phyloP scores from a whole-genome alignment of 2,329 filamentous ascomycete genomes.

The Ustilaginoidea virens region DNA sequence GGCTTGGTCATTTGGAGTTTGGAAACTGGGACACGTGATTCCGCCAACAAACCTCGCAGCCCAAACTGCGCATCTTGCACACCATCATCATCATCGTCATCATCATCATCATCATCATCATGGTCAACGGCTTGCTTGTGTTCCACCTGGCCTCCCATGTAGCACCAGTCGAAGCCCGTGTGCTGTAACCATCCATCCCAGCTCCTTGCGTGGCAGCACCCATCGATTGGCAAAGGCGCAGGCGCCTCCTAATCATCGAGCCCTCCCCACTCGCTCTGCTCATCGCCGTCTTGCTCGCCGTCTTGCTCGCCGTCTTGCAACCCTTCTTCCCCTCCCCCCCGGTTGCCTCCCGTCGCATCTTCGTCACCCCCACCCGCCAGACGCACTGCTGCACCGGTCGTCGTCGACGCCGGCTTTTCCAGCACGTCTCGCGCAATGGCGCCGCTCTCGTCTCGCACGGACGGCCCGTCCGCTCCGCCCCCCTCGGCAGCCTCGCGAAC shows the following conservation, averaged over 20 bases:
- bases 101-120: no score
- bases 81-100: no score
- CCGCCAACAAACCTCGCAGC: no score
- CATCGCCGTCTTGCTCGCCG: slow-evolving; percentile 8
- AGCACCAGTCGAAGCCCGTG: no score
- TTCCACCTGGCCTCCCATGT: no score
- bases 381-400: slow-evolving; percentile 16
- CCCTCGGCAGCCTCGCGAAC: slow-evolving; percentile 21
- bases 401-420: slow-evolving; percentile 22
- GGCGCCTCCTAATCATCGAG: slow-evolving; percentile 7
- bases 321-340: slow-evolving; percentile 7
- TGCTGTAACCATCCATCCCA: no score
- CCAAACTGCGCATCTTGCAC: no score
- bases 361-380: slow-evolving; percentile 10
- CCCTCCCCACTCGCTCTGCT: slow-evolving; percentile 7
- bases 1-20: no score
- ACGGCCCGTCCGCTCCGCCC: slow-evolving; percentile 30
- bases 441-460: slow-evolving; percentile 38
- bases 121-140: no score
- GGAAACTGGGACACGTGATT: no score
- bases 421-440: slow-evolving; percentile 28
- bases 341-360: slow-evolving; percentile 5
- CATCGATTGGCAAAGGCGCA: no score
- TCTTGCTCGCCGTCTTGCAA: slow-evolving; percentile 7
- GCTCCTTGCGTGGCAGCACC: no score